These are phyloP conservation scores for Hemisphaericaspora subhashii DNA, from an alignment of 1,139 yeast species.

Conservation along the genomic window DNA sequence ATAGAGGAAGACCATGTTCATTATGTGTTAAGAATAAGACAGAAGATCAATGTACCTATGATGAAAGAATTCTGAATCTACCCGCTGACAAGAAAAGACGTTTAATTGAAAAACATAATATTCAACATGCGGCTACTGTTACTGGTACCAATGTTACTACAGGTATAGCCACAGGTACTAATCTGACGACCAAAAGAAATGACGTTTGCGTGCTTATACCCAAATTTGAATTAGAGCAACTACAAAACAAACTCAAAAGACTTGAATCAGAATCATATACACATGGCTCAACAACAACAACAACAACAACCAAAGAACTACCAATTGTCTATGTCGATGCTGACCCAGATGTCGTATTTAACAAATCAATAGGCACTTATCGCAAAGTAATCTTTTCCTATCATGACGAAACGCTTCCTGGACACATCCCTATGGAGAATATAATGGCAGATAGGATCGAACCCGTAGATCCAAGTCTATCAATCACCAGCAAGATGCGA, in stretches of 20 bases:
- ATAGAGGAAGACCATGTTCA: conserved; percentile 40
- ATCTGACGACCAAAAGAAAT: not conserved
- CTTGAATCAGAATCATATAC: conserved; percentile 9
- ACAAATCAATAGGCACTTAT: conserved; percentile 10
- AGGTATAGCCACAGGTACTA: not conserved
- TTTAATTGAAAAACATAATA: too few species aligned
- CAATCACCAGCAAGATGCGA: conserved; percentile 9
- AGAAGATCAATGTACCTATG: conserved; percentile 12
- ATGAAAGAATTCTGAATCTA: conserved; percentile 8
- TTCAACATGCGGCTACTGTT: too few species aligned
- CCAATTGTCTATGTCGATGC: not conserved
- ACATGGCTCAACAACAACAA: not conserved
- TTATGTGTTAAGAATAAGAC: conserved; percentile 34
- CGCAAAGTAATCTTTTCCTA: conserved; percentile 11
- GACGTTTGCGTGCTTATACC: conserved; percentile 16
- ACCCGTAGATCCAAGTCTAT: conserved; percentile 4
- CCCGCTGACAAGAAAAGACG: not conserved
- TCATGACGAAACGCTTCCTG: conserved; percentile 15
- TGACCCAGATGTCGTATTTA: conserved; percentile 9
- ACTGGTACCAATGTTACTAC: not conserved
- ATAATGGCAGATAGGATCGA: conserved; percentile 10
- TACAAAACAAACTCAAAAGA: conserved; percentile 14
- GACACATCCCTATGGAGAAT: conserved; percentile 12
- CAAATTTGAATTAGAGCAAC: conserved; percentile 15
- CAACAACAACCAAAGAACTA: not conserved